Base-by-base conservation (phyloP, 2,329 filamentous ascomycete species). In the Trichoderma sp. region DNA sequence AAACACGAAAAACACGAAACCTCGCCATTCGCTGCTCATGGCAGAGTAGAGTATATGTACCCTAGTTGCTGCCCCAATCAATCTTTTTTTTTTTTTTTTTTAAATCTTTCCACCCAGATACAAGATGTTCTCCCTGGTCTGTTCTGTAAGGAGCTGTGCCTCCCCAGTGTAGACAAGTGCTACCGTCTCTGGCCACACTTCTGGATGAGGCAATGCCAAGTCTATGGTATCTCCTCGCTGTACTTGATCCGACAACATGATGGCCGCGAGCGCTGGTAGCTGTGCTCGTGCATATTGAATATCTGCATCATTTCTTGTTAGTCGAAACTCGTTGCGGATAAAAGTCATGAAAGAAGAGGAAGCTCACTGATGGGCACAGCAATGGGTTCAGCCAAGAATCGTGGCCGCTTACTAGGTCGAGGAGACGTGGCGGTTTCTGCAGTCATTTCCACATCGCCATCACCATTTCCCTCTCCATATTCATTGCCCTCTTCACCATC, bases 171-270 rank as follows among this genome's bases (percentile, higher is more conserved):
- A 89, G 29, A 86, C 79, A 71, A 86, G 84, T 4, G 79, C 77
- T n/a, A 87, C 78, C 0, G 86, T 88, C 64, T 85, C 81, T 2
- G 75, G 72, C 87, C 87, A 90, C 8, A 79, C 83, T 60, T 83
- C 81, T 1, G 87, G 86, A 67, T 84, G 79, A 1, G 87, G 87
- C 65, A 90, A 70, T 0, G 87, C 86, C 10, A 89, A 77, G 70
- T 89, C 86, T 61, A 90, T 79, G 2, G 79, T 78, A 71, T 89
- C 87, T 32, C 85, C 83, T 27, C 80, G 79, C 15, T 77, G 76
- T 25, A 89, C 80, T 71, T 84, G 80, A 5, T 84, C 81, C 0
- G 85, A 87, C 37, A 84, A 78, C 70, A 90, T 83, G 56, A 89
- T 76, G 2, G 83, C 80, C 0, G 83, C 85, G 6, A 89, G 76